A percentile compares a stretch with the other conserved stretches of the same genome.
Evolutionary conservation across 768 basidiomycete genomes (phyloP).

Genomic region (Hygrophoropsis aurantiaca): DNA sequence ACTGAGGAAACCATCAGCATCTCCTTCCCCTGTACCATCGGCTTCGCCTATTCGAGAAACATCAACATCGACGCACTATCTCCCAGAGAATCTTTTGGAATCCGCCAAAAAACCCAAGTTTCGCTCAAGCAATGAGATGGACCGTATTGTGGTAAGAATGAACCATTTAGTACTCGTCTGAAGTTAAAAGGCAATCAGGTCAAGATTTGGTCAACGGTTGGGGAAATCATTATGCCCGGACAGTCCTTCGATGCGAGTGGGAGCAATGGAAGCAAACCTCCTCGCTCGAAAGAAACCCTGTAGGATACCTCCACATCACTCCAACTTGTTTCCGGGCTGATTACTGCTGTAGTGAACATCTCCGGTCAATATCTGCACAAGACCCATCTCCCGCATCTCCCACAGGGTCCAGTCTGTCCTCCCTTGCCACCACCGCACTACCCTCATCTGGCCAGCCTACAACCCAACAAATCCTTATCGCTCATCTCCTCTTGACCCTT

Average conservation of each 20-base stretch:
- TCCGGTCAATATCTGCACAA: slow-evolving; percentile 53
- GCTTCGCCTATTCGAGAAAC: slow-evolving; percentile 1
- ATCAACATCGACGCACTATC: slow-evolving; percentile 4
- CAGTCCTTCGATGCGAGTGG: slow-evolving; percentile 38
- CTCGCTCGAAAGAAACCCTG: slow-evolving; percentile 63
- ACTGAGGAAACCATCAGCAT: slow-evolving; percentile 17
- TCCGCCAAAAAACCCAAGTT: slow-evolving; percentile 36
- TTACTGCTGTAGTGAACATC: slow-evolving; percentile 44
- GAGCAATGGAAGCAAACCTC: slow-evolving; percentile 37
- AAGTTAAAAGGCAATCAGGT: slow-evolving; percentile 36
- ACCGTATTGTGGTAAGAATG: slow-evolving; percentile 58
- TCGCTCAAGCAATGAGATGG: slow-evolving; percentile 60
- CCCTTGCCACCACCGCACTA: slow-evolving; percentile 34
- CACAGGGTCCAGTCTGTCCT: slow-evolving; percentile 53
- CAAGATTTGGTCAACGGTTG: slow-evolving; percentile 67
- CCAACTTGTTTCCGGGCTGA: slow-evolving; percentile 1
- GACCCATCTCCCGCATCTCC: slow-evolving; percentile 58
- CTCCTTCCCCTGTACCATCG: not conserved
- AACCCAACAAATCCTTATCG: slow-evolving; percentile 70
- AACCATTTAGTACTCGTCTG: not conserved
- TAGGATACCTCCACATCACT: slow-evolving; percentile 26
- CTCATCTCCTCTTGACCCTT: slow-evolving; percentile 61
- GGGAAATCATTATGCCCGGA: slow-evolving; percentile 63
- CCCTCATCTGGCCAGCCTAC: slow-evolving; percentile 40
- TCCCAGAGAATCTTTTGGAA: slow-evolving; percentile 9